Base-by-base conservation (phyloP, 2,329 filamentous ascomycete genomes). In the Phyllosticta citriasiana region DNA sequence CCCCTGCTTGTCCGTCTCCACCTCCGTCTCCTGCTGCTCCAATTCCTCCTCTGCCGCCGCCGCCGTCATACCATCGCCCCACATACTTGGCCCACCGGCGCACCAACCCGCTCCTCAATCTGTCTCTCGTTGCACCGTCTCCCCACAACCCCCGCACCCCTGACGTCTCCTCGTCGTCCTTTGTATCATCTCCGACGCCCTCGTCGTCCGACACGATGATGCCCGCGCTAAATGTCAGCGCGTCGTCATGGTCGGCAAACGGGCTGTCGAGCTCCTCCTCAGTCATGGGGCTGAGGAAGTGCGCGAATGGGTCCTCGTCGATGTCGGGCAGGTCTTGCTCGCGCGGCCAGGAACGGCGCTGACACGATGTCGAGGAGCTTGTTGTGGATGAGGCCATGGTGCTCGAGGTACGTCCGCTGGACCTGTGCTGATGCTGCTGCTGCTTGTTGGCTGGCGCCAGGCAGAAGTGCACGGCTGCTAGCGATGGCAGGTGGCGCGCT, bases 291-390 rank as follows among this genome's bases (percentile, higher is more conserved):
- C 71, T 72, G 22, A 77, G 68, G 68, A 77, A 77, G 67, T 77
- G 74, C 33, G 73, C 70, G 62, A 76, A 76, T 6, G 74, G 74
- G 52, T 77, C 72, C 52, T 77, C 74, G 62, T 77, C 74, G 61
- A 76, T 76, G 61, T 76, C 72, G 14, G 71, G 72, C 2, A 75
- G 72, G 25, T 7, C 16, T 33, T 33, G 47, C 16, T 19, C 24
- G 12, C 25, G 52, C 52, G 52, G 19, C 5, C 19, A 19, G 2
- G 52, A n/a, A n/a, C 40, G 12, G 2, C 40, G 16, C 7, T 47
- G 40, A n/a, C 40, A 22, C 25, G 40, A 33, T 6, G 26, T 30
- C 5, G 51, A 53, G n/a, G 47, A 33, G 3, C 47, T n/a, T 16
- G 47, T 14, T 51, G 50, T 22, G 4, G 57, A 24, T 6, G 55